Evolutionary conservation across 2,329 filamentous ascomycete genomes (phyloP).

Genomic region (Microsporum audouinii): DNA sequence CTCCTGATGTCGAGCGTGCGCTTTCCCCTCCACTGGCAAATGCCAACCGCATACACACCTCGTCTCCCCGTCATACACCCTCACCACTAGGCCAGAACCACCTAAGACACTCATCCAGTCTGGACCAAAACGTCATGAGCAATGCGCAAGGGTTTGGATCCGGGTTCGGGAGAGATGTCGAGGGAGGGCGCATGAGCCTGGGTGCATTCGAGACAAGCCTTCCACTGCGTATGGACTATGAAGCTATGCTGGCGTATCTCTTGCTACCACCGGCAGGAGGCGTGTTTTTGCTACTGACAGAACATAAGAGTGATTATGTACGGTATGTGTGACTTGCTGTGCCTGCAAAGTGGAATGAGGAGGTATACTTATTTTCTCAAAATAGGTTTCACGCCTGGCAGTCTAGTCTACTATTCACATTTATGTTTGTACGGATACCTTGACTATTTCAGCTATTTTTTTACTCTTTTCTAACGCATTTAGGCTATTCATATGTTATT

Average conservation of each 20-base stretch:
- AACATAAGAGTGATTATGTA: slow-evolving; percentile 95
- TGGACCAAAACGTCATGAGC: slow-evolving; percentile 22
- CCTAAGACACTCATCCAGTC: slow-evolving; percentile 5
- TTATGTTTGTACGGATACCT: slow-evolving; percentile 41
- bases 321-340: slow-evolving; percentile 43
- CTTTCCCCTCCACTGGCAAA: slow-evolving; percentile 59
- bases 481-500: slow-evolving; percentile 75
- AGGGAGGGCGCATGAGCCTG: slow-evolving; percentile 54
- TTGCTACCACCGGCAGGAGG: slow-evolving; percentile 74
- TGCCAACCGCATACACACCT: slow-evolving; percentile 42
- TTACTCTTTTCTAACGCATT: slow-evolving; percentile 19
- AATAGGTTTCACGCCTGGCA: slow-evolving; percentile 93
- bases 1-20: slow-evolving; percentile 71
- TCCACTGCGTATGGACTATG: slow-evolving; percentile 74
- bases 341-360: no score
- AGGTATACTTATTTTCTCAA: background rate
- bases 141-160: slow-evolving; percentile 7
- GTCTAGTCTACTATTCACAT: slow-evolving; percentile 69
- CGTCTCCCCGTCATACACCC: slow-evolving; percentile 35
- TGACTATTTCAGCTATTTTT: background rate
- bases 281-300: slow-evolving; percentile 69
- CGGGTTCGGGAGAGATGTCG: slow-evolving; percentile 27
- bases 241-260: slow-evolving; percentile 82
- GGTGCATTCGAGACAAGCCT: slow-evolving; percentile 76
- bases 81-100: slow-evolving; percentile 25